Conservation (phyloP, 2,329 filamentous ascomycete genomes). For the Fusarium illudens region DNA sequence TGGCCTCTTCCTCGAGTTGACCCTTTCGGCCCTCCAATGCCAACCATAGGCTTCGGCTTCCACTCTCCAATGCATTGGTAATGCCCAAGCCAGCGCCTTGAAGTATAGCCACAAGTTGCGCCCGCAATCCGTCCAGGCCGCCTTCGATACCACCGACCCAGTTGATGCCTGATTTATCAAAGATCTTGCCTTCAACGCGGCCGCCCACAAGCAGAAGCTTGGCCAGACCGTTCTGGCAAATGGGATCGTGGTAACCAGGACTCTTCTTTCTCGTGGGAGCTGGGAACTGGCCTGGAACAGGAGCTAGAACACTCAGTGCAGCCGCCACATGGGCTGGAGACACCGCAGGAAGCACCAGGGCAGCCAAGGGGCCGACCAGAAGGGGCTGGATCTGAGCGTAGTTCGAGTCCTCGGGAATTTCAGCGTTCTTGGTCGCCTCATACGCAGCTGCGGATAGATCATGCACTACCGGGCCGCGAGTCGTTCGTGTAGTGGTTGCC, state of each 20-base stretch:
- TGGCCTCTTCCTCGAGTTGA: constrained; percentile 73
- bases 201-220: constrained; percentile 90
- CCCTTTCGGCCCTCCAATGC: constrained; percentile 84
- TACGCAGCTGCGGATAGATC: constrained; percentile 65
- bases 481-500: constrained; percentile 43
- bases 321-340: constrained; percentile 85
- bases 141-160: constrained; percentile 80
- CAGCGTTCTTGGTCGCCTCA: constrained; percentile 53
- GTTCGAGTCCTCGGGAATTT: constrained; percentile 50
- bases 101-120: constrained; percentile 82
- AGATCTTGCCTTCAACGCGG: constrained; percentile 83
- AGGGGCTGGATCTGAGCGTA: constrained; percentile 75
- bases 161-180: constrained; percentile 75
- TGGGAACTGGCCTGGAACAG: constrained; percentile 76
- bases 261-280: constrained; percentile 78
- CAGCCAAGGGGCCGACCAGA: constrained; percentile 81
- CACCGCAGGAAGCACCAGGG: constrained; percentile 82
- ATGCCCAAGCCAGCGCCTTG: constrained; percentile 81
- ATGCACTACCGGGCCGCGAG: constrained; percentile 51
- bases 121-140: constrained; percentile 80
- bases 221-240: constrained; percentile 81
- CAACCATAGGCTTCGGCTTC: constrained; percentile 83
- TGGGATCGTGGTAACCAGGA: constrained; percentile 81
- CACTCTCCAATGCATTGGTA: constrained; percentile 80
- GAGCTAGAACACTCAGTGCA: constrained; percentile 79